Evolutionary conservation across 2,329 filamentous ascomycete species (phyloP), one percentile per base, ranked within the genome.

Genomic region (Neopestalotiopsis sp.): DNA sequence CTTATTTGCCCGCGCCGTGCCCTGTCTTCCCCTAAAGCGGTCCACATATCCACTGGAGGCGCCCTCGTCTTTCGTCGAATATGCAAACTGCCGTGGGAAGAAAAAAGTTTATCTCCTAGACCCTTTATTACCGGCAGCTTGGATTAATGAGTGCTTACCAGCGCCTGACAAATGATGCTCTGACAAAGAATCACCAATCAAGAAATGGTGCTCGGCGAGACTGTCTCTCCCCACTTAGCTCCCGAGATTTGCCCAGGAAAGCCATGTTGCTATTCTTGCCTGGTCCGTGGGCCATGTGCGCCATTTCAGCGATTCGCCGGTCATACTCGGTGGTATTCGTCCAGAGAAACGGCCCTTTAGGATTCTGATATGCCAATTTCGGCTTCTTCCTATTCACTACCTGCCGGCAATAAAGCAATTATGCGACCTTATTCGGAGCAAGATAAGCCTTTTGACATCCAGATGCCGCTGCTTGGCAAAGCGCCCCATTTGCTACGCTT

Each of bases 171-270:
- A 53, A 53, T 20, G 45, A n/a, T 9, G n/a, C n/a, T 53, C 45
- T 53, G 45, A 53, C 45, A 53, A 53, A 53, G 45, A 53, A 53
- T 53, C 45, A 53, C 45, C 45, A 53, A 53, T 53, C 45, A 20
- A 53, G 5, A n/a, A 2, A 9, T 53, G n/a, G 17, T 53, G 17
- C 45, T 53, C 17, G 34, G 34, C 34, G 34, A 38, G 34, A 38
- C 34, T 38, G 34, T 38, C 3, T 38, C 34, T 38, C 34, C 34
- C 34, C 34, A 38, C 34, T 38, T 38, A 38, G 10, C 34, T 7
- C 10, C 6, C 34, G 6, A 6, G 34, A 53, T n/a, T 17, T 53
- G 17, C 6, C 45, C n/a, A 53, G n/a, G n/a, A 17, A 6, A 4
- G 9, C 45, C 45, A 53, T 20, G 45, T 17, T 20, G 45, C 45